Conservation (phyloP, 73 alveolate species). For the Tetrahymena elliotti region DNA sequence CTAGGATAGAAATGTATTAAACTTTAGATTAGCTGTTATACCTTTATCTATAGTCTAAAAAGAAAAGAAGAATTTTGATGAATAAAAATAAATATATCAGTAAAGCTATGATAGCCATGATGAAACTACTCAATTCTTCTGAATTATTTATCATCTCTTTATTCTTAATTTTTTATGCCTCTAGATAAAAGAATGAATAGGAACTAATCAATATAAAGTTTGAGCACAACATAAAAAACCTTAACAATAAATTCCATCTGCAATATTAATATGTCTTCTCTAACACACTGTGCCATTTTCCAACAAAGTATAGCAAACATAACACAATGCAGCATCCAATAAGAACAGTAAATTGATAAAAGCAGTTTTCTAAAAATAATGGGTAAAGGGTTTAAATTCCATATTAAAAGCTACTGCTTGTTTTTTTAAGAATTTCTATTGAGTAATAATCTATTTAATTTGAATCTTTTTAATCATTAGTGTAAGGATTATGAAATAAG, state of each 20-base stretch:
- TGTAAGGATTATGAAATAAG: not conserved
- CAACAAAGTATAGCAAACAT: not conserved
- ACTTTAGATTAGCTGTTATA: not conserved
- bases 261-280: not conserved
- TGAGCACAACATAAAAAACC: not conserved
- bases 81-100: not conserved
- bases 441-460: not conserved
- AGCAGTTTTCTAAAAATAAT: not conserved
- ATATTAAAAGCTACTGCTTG: not conserved
- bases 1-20: not conserved
- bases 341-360: not conserved
- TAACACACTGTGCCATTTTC: not conserved
- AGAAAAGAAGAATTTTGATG: not conserved
- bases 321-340: not conserved
- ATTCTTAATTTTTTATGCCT: not conserved
- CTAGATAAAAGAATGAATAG: not conserved
- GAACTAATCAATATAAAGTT: not conserved
- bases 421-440: not conserved
- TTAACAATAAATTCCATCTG: not conserved
- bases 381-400: not conserved
- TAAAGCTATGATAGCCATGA: not conserved
- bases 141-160: not conserved
- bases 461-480: not conserved
- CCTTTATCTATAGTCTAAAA: not conserved
- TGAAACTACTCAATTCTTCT: not conserved